phyloP scores from a whole-genome alignment of 192 early-diverging fungal species.

The Coemansia sp. region DNA sequence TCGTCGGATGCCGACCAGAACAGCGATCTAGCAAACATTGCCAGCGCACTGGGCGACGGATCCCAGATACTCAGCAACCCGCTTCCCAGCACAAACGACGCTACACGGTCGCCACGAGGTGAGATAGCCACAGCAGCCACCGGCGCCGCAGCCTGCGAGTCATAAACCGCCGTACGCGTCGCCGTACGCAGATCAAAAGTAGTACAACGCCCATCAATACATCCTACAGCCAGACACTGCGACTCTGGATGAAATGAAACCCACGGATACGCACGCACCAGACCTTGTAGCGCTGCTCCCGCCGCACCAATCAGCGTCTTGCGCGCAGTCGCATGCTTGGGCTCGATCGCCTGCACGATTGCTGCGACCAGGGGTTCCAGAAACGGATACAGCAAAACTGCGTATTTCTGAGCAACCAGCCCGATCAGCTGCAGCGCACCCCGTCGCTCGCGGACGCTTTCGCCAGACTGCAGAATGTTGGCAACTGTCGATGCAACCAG shows the following conservation, averaged over 20 bases:
- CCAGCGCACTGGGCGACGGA: constrained; percentile 47
- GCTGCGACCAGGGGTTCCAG: constrained; percentile 33
- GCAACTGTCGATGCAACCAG: constrained; percentile 25
- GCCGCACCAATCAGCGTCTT: constrained; percentile 44
- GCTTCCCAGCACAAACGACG: constrained; percentile 48
- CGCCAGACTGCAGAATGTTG: constrained; percentile 20
- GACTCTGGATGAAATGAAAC: constrained; percentile 46
- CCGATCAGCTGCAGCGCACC: constrained; percentile 48
- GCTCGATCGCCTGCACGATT: constrained; percentile 44
- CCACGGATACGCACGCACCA: constrained; percentile 43
- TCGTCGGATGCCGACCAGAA: constrained; percentile 26
- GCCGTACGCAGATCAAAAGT: constrained; percentile 49
- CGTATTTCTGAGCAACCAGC: constrained; percentile 34
- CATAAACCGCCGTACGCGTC: constrained; percentile 42
- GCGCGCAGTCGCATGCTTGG: constrained; percentile 36
- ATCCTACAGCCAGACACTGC: constrained; percentile 44
- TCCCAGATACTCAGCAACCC: constrained; percentile 48
- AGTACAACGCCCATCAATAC: constrained; percentile 37
- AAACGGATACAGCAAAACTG: constrained; percentile 27
- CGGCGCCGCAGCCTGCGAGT: constrained; percentile 14
- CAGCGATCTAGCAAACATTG: constrained; percentile 49
- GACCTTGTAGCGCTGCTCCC: constrained; percentile 43
- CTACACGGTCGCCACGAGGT: constrained; percentile 44
- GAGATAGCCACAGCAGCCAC: constrained; percentile 50
- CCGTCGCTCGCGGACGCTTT: constrained; percentile 25